Evolutionary conservation across 768 basidiomycete genomes (phyloP).

Genomic region (Collybia mongolica): DNA sequence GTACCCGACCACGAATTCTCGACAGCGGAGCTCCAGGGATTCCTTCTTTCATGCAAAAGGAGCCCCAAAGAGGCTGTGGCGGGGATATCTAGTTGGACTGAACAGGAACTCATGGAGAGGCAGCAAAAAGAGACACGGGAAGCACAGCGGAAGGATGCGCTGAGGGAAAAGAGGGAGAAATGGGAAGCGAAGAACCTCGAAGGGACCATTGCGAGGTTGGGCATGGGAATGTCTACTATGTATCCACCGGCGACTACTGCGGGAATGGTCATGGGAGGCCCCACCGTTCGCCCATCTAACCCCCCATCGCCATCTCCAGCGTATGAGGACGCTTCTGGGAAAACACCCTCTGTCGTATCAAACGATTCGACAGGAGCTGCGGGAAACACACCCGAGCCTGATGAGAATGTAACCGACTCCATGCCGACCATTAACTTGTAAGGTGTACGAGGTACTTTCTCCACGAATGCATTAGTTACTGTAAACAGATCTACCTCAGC

Average conservation of each 20-base stretch:
- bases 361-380: no score
- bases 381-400: no score
- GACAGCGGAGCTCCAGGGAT: constrained; percentile 63
- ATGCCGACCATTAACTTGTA: no score
- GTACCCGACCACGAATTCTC: constrained; percentile 52
- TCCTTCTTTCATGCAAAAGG: constrained; percentile 45
- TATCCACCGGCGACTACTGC: neutral
- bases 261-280: constrained; percentile 1
- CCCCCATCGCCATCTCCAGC: constrained; percentile 14
- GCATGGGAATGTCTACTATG: constrained; percentile 7
- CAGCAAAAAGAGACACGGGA: constrained; percentile 31
- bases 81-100: constrained; percentile 42
- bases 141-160: constrained; percentile 25
- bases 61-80: constrained; percentile 32
- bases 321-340: constrained; percentile 7
- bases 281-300: neutral
- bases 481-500: no score
- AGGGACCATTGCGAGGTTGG: constrained; percentile 19
- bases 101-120: constrained; percentile 30
- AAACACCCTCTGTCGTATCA: no score
- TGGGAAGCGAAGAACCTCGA: constrained; percentile 22
- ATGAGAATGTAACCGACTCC: no score
- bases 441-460: no score
- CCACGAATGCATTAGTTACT: no score
- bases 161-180: constrained; percentile 21